A percentile compares a stretch with the other conserved stretches of the same genome.
phyloP scores from a whole-genome alignment of 805 yeast genomes.

The Kodamaea leandrae region DNA sequence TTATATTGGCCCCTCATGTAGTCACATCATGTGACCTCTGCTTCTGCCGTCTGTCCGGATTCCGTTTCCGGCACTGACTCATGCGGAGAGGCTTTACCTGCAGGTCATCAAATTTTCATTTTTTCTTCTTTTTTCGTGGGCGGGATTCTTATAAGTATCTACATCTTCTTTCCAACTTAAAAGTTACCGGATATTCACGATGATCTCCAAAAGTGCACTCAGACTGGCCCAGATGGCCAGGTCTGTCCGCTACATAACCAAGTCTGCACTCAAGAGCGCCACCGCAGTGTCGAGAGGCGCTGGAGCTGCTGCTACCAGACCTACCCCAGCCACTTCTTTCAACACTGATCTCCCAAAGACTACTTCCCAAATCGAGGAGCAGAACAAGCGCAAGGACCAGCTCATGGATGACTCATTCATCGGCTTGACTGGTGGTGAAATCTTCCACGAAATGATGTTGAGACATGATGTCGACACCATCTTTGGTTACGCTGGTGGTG shows the following conservation, averaged over 20 bases:
- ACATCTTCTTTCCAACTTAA: not conserved
- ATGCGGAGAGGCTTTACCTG: not conserved
- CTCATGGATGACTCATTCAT: conserved; percentile 81
- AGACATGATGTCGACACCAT: conserved; percentile 94
- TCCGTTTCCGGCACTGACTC: conserved; percentile 6
- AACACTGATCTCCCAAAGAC: conserved; percentile 22
- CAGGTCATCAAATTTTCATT: conserved; percentile 2
- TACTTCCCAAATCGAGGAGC: conserved; percentile 14
- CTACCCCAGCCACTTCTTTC: conserved; percentile 53
- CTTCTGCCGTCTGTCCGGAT: conserved; percentile 1
- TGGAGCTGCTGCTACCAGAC: conserved; percentile 28
- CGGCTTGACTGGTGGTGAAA: conserved; percentile 97
- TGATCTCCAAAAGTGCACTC: conserved; percentile 6
- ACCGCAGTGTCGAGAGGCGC: conserved; percentile 18
- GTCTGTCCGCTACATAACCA: conserved; percentile 19
- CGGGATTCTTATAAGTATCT: not conserved
- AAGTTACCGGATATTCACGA: not conserved
- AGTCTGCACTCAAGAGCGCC: conserved; percentile 29
- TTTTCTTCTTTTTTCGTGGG: not conserved
- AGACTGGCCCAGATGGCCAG: conserved; percentile 3
- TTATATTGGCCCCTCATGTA: not conserved
- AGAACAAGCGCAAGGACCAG: conserved; percentile 14
- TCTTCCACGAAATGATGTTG: conserved; percentile 98
- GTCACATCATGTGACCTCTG: not conserved
- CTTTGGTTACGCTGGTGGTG: conserved; percentile 99